Percentiles rank a stretch among this genome's conserved stretches.
These are phyloP conservation scores for Protoeuglena noctilucae DNA, from an alignment of 139 green algal species.

Conservation along the genomic window DNA sequence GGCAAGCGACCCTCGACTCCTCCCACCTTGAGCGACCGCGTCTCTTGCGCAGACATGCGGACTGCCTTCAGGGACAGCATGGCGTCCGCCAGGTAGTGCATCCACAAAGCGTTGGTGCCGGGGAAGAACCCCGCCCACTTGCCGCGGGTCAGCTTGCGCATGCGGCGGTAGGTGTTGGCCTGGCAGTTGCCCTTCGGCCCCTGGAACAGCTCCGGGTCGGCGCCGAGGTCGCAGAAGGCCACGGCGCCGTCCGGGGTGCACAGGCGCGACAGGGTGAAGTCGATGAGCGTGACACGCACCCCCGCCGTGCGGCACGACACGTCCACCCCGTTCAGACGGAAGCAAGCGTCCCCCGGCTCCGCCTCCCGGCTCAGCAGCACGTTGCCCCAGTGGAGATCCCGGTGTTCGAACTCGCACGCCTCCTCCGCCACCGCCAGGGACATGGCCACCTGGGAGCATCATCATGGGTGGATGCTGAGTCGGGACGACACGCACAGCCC, in stretches of 20 bases:
- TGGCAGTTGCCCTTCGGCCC: constrained; percentile 64
- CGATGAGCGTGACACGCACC: constrained; percentile 41
- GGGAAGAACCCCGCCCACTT: constrained; percentile 45
- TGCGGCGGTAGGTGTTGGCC: constrained; percentile 73
- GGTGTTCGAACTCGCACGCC: constrained; percentile 83
- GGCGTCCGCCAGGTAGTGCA: constrained; percentile 79
- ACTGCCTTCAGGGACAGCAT: constrained; percentile 44
- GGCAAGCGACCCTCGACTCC: no score
- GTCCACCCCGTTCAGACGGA: no score
- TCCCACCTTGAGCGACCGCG: not conserved
- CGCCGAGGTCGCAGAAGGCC: constrained; percentile 53
- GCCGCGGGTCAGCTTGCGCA: constrained; percentile 44
- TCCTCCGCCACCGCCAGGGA: constrained; percentile 74
- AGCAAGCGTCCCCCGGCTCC: no score
- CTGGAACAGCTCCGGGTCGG: constrained; percentile 74
- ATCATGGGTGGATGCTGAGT: no score
- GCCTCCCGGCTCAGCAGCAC: constrained; percentile 27
- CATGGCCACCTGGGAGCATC: constrained; percentile 53
- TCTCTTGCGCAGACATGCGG: not conserved
- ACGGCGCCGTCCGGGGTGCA: constrained; percentile 20
- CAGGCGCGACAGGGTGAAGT: constrained; percentile 77
- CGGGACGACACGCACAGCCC: no score
- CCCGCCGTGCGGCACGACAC: constrained; percentile 7
- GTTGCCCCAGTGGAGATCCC: constrained; percentile 92
- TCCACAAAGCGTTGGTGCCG: constrained; percentile 80